Base-by-base conservation (phyloP, 768 basidiomycete species). In the Suillus occidentalis region DNA sequence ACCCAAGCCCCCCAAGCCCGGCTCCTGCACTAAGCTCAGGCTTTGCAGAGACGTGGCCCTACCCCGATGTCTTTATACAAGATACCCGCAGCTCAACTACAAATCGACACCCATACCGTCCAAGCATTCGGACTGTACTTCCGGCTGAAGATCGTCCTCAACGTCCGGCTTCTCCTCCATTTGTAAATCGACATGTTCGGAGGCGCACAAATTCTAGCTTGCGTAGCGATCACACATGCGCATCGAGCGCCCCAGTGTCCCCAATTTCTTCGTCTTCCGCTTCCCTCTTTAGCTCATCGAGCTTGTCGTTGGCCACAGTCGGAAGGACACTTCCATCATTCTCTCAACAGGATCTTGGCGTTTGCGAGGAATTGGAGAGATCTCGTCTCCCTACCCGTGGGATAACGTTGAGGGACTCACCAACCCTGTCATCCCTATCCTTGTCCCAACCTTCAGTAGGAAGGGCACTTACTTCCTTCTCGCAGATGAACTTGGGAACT, bases 131-230 rank as follows among this genome's bases (percentile, higher is more conserved):
- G 28, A 59, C 58, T 20, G 10, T 20, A 20, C 58, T 28, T 42
- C 40, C 39, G 10, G 10, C 18, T 31, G 58, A 59, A 42, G 58
- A 59, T 40, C 58, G 58, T 8, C 39, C 58, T 1, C 64, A 72
- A 49, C 62, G 72, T 20, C 71, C 76, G n/a, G 75, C 67, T n/a
- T 76, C 75, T 4, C 75, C 75, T n/a, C 76, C 76, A 18, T 76
- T 76, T 56, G 69, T 76, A 34, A 59, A 69, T 55, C 75, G 75
- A 36, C 75, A 75, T 59, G 68, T 77, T n/a, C 75, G 75, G 66
- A 75, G 76, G 18, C 72, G 72, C 47, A 76, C 75, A 18, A 72
- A 69, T n/a, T 76, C 75, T 20, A 76, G 73, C 40, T 12, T 59
- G 25, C 75, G 75, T 57, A 72, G 72, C 31, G 50, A 73, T 62